A percentile compares a stretch with the other conserved stretches of the same genome.
phyloP scores from a whole-genome alignment of 1,284 basidiomycete species.

The Phlebopus sp. region DNA sequence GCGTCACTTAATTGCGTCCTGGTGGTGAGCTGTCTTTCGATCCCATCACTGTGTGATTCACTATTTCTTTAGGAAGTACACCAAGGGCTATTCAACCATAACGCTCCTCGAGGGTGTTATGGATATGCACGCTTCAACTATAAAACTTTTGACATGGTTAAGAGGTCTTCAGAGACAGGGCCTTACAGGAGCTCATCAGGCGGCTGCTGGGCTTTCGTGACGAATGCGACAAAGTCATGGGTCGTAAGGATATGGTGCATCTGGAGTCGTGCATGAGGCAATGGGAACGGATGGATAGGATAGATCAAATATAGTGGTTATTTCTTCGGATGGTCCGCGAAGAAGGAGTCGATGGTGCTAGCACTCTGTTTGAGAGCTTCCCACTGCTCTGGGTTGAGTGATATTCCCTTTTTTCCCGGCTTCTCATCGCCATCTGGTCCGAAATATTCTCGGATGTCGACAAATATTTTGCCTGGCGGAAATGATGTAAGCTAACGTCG shows the following conservation, averaged over 20 bases:
- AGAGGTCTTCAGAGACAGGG: conserved; percentile 56
- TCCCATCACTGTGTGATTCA: conserved; percentile 8
- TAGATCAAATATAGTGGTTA: conserved; percentile 4
- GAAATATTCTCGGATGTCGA: conserved; percentile 83
- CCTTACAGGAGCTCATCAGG: conserved; percentile 61
- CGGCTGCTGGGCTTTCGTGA: conserved; percentile 62
- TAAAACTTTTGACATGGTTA: conserved; percentile 67
- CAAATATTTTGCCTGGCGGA: conserved; percentile 43
- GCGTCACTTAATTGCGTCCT: conserved; percentile 54
- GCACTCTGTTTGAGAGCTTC: conserved; percentile 46
- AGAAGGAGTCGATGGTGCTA: conserved; percentile 50
- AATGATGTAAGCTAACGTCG: conserved; percentile 1
- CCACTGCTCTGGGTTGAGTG: conserved; percentile 74
- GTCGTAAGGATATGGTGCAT: not conserved
- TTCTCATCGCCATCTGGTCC: conserved; percentile 56
- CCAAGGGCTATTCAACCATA: conserved; percentile 50
- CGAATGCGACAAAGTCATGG: not conserved
- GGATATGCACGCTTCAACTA: conserved; percentile 63
- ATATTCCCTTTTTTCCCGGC: conserved; percentile 82
- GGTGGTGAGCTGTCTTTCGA: conserved; percentile 52
- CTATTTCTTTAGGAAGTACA: conserved; percentile 50
- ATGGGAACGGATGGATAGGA: conserved; percentile 1
- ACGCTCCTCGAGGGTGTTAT: conserved; percentile 57
- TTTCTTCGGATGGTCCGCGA: conserved; percentile 43
- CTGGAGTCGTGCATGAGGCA: not conserved